Percentiles rank a stretch among this genome's conserved stretches.
These are phyloP conservation scores for Paraconiothyrium sp. DNA, from an alignment of 2,329 filamentous ascomycete species.

Conservation along the genomic window DNA sequence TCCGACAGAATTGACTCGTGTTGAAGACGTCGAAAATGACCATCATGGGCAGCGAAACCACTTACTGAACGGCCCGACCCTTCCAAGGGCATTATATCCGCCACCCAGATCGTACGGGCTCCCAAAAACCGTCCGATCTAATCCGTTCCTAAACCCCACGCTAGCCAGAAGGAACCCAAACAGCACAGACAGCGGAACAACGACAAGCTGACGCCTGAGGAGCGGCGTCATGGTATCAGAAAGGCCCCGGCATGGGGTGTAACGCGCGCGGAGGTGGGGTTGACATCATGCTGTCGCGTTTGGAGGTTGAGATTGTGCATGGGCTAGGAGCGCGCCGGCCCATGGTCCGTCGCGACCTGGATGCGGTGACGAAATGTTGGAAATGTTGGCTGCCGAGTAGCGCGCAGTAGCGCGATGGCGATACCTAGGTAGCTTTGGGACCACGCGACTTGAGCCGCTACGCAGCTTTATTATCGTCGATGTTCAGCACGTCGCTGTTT, in stretches of 20 bases:
- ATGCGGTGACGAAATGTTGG: background rate
- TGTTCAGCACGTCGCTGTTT: background rate
- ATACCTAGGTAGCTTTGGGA: background rate
- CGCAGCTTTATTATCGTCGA: background rate
- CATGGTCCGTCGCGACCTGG: background rate
- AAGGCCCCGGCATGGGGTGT: background rate
- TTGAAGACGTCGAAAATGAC: background rate
- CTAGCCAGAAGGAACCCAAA: background rate
- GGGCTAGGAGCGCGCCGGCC: background rate
- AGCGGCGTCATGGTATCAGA: slow-evolving; percentile 5
- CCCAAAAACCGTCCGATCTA: background rate
- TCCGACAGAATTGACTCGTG: background rate
- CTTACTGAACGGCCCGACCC: background rate
- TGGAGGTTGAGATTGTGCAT: background rate
- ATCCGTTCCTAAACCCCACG: background rate
- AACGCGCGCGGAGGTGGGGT: background rate
- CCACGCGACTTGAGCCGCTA: background rate
- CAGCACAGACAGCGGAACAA: background rate
- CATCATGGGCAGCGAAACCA: background rate
- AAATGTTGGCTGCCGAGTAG: background rate
- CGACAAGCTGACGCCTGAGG: slow-evolving; percentile 5
- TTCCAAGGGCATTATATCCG: slow-evolving; percentile 10
- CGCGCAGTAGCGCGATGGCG: background rate
- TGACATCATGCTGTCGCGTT: background rate
- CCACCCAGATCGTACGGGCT: background rate